These are phyloP conservation scores for Ganoderma meredithae DNA, from an alignment of 1,284 basidiomycete species.

Conservation along the genomic window DNA sequence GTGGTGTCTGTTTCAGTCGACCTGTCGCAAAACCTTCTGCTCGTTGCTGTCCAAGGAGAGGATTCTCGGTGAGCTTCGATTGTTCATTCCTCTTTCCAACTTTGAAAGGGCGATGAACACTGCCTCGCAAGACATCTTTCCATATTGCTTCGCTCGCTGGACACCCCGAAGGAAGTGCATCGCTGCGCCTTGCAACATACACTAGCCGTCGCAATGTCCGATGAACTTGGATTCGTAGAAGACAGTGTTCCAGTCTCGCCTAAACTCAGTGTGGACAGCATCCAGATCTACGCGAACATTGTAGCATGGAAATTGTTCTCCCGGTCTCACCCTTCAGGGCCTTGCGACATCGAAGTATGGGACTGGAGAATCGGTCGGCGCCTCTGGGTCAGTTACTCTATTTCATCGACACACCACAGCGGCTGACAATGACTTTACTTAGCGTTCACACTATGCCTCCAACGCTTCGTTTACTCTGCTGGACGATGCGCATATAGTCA, in stretches of 20 bases:
- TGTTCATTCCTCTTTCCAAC: neutral
- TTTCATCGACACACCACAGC: neutral
- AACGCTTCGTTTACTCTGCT: slow-evolving; percentile 4
- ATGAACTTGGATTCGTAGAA: neutral
- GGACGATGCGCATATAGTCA: slow-evolving; percentile 1
- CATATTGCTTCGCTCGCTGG: slow-evolving; percentile 3
- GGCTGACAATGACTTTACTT: neutral
- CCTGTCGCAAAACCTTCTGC: slow-evolving; percentile 5
- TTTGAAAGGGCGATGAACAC: neutral
- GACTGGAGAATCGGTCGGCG: slow-evolving; percentile 8
- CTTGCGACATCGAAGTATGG: slow-evolving; percentile 10
- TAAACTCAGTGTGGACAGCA: neutral
- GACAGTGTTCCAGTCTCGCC: neutral
- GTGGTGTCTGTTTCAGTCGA: slow-evolving; percentile 1
- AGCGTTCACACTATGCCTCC: neutral
- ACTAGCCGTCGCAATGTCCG: neutral
- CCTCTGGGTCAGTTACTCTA: neutral
- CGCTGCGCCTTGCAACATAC: neutral
- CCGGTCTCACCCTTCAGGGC: neutral
- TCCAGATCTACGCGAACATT: slow-evolving; percentile 8
- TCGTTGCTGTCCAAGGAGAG: neutral
- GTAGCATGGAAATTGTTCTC: neutral
- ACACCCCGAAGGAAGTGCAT: neutral
- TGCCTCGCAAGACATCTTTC: neutral
- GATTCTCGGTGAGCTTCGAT: neutral